Conservation (phyloP, 2,329 filamentous ascomycete genomes). For the Graphium sp. region DNA sequence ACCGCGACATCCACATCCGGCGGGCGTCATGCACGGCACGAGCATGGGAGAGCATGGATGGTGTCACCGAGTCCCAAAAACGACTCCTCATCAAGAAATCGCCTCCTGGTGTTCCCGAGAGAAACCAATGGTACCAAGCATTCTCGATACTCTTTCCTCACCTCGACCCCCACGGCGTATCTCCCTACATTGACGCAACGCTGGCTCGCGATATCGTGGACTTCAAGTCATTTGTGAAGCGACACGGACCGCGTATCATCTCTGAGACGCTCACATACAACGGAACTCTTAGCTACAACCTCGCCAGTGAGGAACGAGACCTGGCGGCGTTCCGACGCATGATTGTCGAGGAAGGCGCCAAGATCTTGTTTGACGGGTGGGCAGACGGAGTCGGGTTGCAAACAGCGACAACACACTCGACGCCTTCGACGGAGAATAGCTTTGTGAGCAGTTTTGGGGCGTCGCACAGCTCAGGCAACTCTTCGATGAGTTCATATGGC, state of each 20-base stretch:
- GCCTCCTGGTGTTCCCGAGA: background rate
- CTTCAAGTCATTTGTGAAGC: conserved; percentile 2
- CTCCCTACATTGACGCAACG: conserved; percentile 1
- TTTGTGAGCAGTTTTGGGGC: too few species aligned
- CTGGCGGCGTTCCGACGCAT: conserved; percentile 2
- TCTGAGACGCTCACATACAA: conserved; percentile 2
- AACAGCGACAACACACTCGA: too few species aligned
- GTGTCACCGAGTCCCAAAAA: conserved; percentile 4
- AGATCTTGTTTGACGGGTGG: too few species aligned
- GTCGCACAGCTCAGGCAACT: too few species aligned
- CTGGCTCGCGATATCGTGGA: background rate
- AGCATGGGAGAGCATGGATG: conserved; percentile 1
- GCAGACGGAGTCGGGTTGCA: too few species aligned
- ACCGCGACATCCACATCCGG: conserved; percentile 4
- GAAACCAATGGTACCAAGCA: conserved; percentile 3
- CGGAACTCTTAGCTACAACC: conserved; percentile 2
- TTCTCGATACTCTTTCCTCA: conserved; percentile 3
- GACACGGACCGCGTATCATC: conserved; percentile 1
- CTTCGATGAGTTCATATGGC: too few species aligned
- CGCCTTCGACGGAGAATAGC: too few species aligned
- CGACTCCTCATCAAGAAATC: background rate
- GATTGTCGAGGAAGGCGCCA: conserved; percentile 2
- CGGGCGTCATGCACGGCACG: background rate
- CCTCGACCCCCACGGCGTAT: background rate
- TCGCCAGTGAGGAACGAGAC: conserved; percentile 4